Percentiles rank a stretch among this genome's conserved stretches.
Conservation (phyloP, 2,329 filamentous ascomycete genomes). For the Botrytis porri region DNA sequence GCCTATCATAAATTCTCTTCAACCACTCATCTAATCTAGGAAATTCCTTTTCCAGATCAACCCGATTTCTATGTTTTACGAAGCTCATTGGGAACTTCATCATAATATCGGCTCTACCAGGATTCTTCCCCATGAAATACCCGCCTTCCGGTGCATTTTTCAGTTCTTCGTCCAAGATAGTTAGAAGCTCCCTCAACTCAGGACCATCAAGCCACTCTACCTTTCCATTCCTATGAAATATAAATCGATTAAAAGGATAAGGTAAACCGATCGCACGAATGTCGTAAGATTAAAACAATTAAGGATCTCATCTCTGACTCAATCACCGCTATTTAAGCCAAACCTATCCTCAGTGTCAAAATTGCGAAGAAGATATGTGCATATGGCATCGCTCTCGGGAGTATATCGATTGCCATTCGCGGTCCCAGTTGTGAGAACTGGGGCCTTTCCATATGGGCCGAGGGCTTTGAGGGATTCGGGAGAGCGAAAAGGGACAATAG, state of each 20-base stretch:
- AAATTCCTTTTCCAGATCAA: constrained; percentile 36
- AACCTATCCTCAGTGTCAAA: constrained; percentile 37
- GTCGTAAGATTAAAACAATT: constrained; percentile 29
- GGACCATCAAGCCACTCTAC: constrained; percentile 20
- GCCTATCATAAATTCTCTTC: constrained; percentile 32
- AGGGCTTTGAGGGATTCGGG: constrained; percentile 67
- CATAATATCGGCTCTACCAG: constrained; percentile 39
- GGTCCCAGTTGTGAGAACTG: constrained; percentile 52
- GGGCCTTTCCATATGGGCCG: constrained; percentile 82
- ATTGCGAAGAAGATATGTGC: constrained; percentile 37
- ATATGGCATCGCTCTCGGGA: constrained; percentile 36
- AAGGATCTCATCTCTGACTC: constrained; percentile 37
- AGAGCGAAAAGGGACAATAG: constrained; percentile 48
- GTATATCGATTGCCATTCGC: constrained; percentile 30
- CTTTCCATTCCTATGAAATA: constrained; percentile 20
- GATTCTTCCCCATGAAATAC: constrained; percentile 33
- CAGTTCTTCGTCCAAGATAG: constrained; percentile 28
- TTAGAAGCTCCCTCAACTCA: constrained; percentile 23
- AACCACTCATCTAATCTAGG: constrained; percentile 37
- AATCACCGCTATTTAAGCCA: constrained; percentile 31
- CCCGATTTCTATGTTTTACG: constrained; percentile 33
- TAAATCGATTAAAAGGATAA: constrained; percentile 32
- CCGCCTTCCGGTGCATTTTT: constrained; percentile 25
- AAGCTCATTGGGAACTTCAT: constrained; percentile 37
- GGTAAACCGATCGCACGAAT: constrained; percentile 24